Percentiles rank a stretch among this genome's conserved stretches.
phyloP scores from a whole-genome alignment of 1,284 basidiomycete species.

The Mycena citricolor region DNA sequence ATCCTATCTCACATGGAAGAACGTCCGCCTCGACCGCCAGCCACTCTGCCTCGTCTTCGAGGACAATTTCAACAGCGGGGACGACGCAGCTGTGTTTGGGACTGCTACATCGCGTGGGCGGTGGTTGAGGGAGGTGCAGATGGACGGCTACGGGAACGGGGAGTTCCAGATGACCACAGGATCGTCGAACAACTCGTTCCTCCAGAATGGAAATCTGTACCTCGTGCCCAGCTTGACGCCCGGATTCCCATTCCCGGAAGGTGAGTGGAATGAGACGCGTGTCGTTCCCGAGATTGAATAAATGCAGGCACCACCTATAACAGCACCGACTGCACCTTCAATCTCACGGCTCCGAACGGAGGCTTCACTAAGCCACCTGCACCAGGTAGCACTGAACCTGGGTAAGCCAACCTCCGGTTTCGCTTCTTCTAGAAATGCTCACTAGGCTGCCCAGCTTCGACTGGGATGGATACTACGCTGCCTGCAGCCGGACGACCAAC shows the following conservation, averaged over 20 bases:
- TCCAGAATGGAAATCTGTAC: slow-evolving; percentile 69
- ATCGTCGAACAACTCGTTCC: slow-evolving; percentile 64
- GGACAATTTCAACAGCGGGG: slow-evolving; percentile 62
- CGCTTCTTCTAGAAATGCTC: too few relatives aligned
- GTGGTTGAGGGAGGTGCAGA: slow-evolving; percentile 68
- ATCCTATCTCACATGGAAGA: slow-evolving; percentile 46
- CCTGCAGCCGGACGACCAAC: slow-evolving; percentile 58
- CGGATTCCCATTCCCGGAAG: slow-evolving; percentile 37
- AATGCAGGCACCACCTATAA: slow-evolving; percentile 68
- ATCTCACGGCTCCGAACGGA: slow-evolving; percentile 36
- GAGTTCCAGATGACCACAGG: slow-evolving; percentile 82
- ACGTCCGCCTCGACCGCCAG: slow-evolving; percentile 39
- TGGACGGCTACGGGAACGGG: slow-evolving; percentile 79
- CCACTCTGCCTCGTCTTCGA: slow-evolving; percentile 68
- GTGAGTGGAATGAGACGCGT: too few relatives aligned
- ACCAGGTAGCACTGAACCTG: too few relatives aligned
- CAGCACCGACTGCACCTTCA: slow-evolving; percentile 61
- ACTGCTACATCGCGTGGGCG: slow-evolving; percentile 34
- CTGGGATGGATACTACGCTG: slow-evolving; percentile 29
- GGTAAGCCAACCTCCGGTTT: too few relatives aligned
- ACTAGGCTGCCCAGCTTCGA: slow-evolving; percentile 46
- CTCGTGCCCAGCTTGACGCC: slow-evolving; percentile 81
- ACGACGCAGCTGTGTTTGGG: slow-evolving; percentile 42
- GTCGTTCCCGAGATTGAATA: too few relatives aligned
- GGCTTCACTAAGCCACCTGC: slow-evolving; percentile 34